Base-by-base conservation (phyloP, 345 rosid genomes). In the Camelina sativa region DNA sequence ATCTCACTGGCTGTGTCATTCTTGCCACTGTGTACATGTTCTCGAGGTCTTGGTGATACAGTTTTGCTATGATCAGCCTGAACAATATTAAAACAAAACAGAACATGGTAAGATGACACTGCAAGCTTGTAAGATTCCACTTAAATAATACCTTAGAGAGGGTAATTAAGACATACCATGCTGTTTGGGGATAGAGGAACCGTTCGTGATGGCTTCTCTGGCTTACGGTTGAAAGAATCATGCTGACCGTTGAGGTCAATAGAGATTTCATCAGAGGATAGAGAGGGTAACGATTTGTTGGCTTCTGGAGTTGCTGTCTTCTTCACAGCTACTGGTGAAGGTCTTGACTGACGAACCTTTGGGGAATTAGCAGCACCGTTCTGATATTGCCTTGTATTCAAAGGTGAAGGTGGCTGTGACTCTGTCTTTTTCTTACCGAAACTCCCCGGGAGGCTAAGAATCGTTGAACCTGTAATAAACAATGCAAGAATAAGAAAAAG, bases 401-500 rank as follows among this genome's bases (percentile, higher is more conserved):
- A 78, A 72, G 89, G 83, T 20, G 98, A 68, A 12, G 35, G 75
- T 28, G 85, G 81, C 55, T 69, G 82, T 79, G 87, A 64, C 72
- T 73, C 90, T 41, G 82, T 82, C 84, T 90, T 84, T 75, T 82
- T 86, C 83, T 81, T 83, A 65, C 88, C 88, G 20, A 87, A 83
- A 85, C 93, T 90, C 67, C 84, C 75, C 7, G 90, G 62, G 48
- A 78, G 72, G n/a, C 78, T 87, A 77, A 83, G 70, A 67, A 64
- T 44, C 79, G 76, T 62, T 54, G 89, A 81, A 50, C 89, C 97
- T 86, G 84, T 62, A 55, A 80, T 17, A 75, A 67, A 13, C 52
- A 37, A 22, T 22, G 15, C 64, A 72, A 71, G 16, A 70, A 71
- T 72, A 3, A 71, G 68, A 23, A 17, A 25, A 40, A 63, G 2